Evolutionary conservation across 108 stramenopile genomes (phyloP).

Genomic region (Stephanodiscus triporus): DNA sequence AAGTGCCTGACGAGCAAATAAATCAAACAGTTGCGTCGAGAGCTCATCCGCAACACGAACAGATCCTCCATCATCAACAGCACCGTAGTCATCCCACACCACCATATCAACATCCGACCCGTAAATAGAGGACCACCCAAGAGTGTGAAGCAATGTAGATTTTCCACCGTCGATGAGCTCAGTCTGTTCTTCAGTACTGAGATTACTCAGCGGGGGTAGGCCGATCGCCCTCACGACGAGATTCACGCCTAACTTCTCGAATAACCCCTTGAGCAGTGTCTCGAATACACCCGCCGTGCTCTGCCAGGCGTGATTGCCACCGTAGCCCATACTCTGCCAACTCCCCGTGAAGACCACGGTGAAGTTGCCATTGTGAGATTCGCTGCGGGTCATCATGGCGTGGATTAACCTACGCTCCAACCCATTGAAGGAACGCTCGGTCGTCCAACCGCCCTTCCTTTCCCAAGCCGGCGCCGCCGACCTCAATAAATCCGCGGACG

Average conservation of each 20-base stretch:
- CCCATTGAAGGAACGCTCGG: conserved; percentile 66
- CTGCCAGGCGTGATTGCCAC: conserved; percentile 82
- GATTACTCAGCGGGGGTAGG: conserved; percentile 50
- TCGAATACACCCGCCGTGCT: conserved; percentile 75
- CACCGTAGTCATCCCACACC: conserved; percentile 73
- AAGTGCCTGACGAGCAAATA: conserved; percentile 75
- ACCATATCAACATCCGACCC: conserved; percentile 77
- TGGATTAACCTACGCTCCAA: conserved; percentile 77
- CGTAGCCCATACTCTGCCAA: conserved; percentile 53
- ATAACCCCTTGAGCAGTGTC: conserved; percentile 67
- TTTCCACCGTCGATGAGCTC: conserved; percentile 26
- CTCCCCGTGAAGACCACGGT: conserved; percentile 66
- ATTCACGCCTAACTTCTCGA: conserved; percentile 73
- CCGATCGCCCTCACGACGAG: conserved; percentile 70
- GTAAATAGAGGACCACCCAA: conserved; percentile 71
- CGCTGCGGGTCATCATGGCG: conserved; percentile 73
- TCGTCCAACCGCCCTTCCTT: conserved; percentile 81
- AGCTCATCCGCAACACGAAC: conserved; percentile 20
- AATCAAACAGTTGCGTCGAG: conserved; percentile 44
- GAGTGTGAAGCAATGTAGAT: conserved; percentile 38
- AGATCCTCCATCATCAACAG: conserved; percentile 31
- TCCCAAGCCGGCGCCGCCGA: conserved; percentile 35
- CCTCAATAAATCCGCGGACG: conserved; percentile 20
- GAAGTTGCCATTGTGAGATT: conserved; percentile 58
- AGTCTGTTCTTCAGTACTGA: conserved; percentile 49